Evolutionary conservation across 2,329 filamentous ascomycete species (phyloP).

Genomic region (Colletotrichum simmondsii): DNA sequence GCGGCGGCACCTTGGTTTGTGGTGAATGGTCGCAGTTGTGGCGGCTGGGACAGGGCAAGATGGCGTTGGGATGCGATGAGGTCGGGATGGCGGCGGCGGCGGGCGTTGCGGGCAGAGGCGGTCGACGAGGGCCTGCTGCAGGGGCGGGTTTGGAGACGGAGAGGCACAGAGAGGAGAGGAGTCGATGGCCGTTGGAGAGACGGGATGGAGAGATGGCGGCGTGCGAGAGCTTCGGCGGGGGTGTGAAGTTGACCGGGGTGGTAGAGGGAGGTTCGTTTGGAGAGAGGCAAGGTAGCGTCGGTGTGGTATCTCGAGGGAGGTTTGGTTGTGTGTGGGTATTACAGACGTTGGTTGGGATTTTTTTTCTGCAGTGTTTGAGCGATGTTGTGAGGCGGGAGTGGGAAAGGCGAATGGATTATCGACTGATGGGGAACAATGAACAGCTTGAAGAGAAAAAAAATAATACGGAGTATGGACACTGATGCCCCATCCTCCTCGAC

Average conservation of each 20-base stretch:
- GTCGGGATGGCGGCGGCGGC: conserved; percentile 29
- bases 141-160: conserved; percentile 14
- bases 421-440: conserved; percentile 34
- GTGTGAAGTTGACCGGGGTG: not conserved
- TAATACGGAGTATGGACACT: conserved; percentile 29
- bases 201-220: not conserved
- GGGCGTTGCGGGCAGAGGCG: conserved; percentile 10
- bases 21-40: conserved; percentile 29
- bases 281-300: not conserved
- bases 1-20: conserved; percentile 32
- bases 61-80: conserved; percentile 22
- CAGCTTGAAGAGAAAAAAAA: conserved; percentile 34
- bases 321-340: conserved; percentile 17
- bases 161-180: not conserved
- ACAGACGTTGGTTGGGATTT: conserved; percentile 12
- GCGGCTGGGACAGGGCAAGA: conserved; percentile 30
- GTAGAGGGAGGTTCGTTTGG: not conserved
- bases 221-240: conserved; percentile 15
- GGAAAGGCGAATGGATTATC: conserved; percentile 33
- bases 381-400: conserved; percentile 27
- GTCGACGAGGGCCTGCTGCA: conserved; percentile 30
- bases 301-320: conserved; percentile 23
- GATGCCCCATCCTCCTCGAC: conserved; percentile 33
- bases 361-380: not conserved
- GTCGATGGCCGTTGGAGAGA: conserved; percentile 15